Conservation (phyloP, 768 basidiomycete species). For the Boletus rex-veris region DNA sequence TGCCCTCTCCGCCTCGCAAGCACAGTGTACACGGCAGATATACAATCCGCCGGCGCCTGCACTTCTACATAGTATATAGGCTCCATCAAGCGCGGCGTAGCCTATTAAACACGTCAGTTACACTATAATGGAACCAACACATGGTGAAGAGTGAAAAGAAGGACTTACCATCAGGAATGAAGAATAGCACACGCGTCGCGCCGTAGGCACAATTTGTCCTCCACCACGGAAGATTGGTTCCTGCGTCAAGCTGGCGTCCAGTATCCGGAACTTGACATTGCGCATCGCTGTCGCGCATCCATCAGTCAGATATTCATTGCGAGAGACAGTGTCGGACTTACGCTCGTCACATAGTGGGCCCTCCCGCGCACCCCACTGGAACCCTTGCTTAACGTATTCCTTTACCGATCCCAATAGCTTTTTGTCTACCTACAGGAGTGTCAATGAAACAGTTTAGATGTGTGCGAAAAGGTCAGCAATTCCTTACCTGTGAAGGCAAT, state of each 20-base stretch:
- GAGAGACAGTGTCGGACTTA: slow-evolving; percentile 45
- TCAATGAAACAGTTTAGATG: background rate
- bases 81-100: slow-evolving; percentile 93
- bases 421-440: slow-evolving; percentile 72
- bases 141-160: slow-evolving; percentile 8
- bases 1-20: slow-evolving; percentile 99
- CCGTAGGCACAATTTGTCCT: slow-evolving; percentile 97
- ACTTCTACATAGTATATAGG: slow-evolving; percentile 99
- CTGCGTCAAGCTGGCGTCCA: slow-evolving; percentile 88
- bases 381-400: slow-evolving; percentile 97
- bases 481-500: slow-evolving; percentile 79
- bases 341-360: slow-evolving; percentile 98
- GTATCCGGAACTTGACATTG: slow-evolving; percentile 95
- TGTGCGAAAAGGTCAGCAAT: background rate
- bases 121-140: background rate
- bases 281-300: slow-evolving; percentile 71
- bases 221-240: slow-evolving; percentile 98
- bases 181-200: slow-evolving; percentile 98
- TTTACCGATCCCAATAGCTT: slow-evolving; percentile 84
- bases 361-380: slow-evolving; percentile 99
- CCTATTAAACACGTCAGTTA: slow-evolving; percentile 44
- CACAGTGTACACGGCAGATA: slow-evolving; percentile 97
- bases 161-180: slow-evolving; percentile 91
- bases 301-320: background rate
- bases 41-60: slow-evolving; percentile 98